phyloP scores from a whole-genome alignment of 1,139 yeast species.

The Debaryomyces coudertii region DNA sequence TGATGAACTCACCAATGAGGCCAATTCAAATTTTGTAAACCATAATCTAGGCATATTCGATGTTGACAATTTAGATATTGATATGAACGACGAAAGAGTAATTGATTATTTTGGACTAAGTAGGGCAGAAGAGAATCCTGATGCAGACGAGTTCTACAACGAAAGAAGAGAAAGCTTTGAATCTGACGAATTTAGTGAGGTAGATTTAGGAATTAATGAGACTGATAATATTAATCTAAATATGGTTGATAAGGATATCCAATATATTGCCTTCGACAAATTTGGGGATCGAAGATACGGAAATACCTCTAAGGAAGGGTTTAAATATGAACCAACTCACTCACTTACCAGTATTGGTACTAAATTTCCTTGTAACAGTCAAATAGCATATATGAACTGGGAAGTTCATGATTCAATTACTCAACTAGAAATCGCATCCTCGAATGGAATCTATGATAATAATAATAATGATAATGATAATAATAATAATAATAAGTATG shows the following conservation, averaged over 20 bases:
- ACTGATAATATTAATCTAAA: slow-evolving; percentile 1
- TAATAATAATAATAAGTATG: not conserved
- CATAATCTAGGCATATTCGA: slow-evolving; percentile 13
- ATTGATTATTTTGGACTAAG: slow-evolving; percentile 16
- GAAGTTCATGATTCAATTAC: slow-evolving; percentile 25
- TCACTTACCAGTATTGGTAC: not conserved
- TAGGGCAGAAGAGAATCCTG: slow-evolving; percentile 20
- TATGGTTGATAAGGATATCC: slow-evolving; percentile 14
- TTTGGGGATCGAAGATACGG: slow-evolving; percentile 17
- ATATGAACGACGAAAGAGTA: slow-evolving; percentile 12
- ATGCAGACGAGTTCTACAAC: slow-evolving; percentile 31
- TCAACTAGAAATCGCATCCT: slow-evolving; percentile 10
- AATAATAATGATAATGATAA: not conserved
- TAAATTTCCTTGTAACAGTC: slow-evolving; percentile 28
- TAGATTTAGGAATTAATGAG: slow-evolving; percentile 6
- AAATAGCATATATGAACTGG: slow-evolving; percentile 30
- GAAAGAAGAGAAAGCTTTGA: slow-evolving; percentile 28
- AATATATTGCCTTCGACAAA: slow-evolving; percentile 17
- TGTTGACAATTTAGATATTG: slow-evolving; percentile 14
- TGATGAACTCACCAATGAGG: slow-evolving; percentile 9
- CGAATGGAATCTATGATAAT: not conserved
- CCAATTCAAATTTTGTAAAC: slow-evolving; percentile 8
- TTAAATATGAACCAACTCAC: slow-evolving; percentile 7
- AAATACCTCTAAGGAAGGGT: slow-evolving; percentile 15
- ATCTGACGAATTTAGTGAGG: slow-evolving; percentile 8